Evolutionary conservation across 2,329 filamentous ascomycete species (phyloP).

Genomic region (Polychaeton citri): DNA sequence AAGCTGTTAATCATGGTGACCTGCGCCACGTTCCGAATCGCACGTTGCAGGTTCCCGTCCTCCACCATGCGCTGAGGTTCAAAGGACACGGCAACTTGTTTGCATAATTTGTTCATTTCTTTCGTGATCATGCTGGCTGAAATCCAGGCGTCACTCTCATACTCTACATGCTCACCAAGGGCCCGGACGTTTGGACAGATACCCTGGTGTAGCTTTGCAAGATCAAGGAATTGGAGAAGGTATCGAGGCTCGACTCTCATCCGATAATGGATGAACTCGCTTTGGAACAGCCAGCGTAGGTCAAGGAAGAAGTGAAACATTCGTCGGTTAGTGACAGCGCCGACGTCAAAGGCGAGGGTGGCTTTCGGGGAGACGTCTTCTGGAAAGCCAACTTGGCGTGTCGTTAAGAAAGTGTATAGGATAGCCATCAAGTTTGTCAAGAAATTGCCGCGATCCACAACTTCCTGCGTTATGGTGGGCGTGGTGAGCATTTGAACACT

Average conservation of each 20-base stretch:
- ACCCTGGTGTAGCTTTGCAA: conserved; percentile 91
- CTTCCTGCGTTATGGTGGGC: conserved; percentile 88
- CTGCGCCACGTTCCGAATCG: conserved; percentile 63
- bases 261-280: conserved; percentile 73
- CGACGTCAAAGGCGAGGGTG: conserved; percentile 82
- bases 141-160: conserved; percentile 97
- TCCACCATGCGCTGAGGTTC: conserved; percentile 35
- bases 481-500: conserved; percentile 95
- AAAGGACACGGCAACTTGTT: conserved; percentile 81
- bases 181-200: conserved; percentile 91
- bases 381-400: conserved; percentile 86
- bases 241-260: conserved; percentile 77
- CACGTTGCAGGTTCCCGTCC: conserved; percentile 54
- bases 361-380: conserved; percentile 77
- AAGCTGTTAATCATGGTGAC: conserved; percentile 79
- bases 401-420: conserved; percentile 92
- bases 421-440: conserved; percentile 91
- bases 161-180: conserved; percentile 91
- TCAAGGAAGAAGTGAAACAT: conserved; percentile 98
- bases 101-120: conserved; percentile 85
- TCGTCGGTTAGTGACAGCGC: conserved; percentile 83
- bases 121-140: conserved; percentile 86
- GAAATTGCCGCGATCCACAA: conserved; percentile 91
- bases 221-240: conserved; percentile 82
- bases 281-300: conserved; percentile 78